These are phyloP conservation scores for Neurospora sp. DNA, from an alignment of 495 filamentous ascomycete genomes.

Conservation along the genomic window DNA sequence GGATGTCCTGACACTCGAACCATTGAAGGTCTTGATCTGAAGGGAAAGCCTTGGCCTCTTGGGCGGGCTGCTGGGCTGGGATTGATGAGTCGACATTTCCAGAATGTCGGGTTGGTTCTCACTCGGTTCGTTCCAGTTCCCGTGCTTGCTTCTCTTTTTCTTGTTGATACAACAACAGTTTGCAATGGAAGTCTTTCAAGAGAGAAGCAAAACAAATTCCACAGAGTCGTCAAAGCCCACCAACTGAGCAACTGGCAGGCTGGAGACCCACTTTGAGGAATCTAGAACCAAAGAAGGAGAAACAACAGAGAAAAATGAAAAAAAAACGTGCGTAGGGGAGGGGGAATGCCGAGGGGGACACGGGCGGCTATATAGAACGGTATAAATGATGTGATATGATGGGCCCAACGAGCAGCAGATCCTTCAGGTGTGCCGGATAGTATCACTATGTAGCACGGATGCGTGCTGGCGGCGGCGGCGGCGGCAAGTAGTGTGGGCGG, in stretches of 20 bases:
- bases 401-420: background rate
- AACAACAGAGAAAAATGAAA: slow-evolving; percentile 1
- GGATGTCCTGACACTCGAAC: slow-evolving; percentile 20
- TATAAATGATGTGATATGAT: background rate
- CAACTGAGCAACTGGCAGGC: slow-evolving; percentile 1
- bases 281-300: background rate
- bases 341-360: slow-evolving; percentile 1
- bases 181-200: background rate
- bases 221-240: background rate
- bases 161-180: background rate
- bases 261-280: slow-evolving; percentile 3
- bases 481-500: background rate
- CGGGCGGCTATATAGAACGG: slow-evolving; percentile 8
- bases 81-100: slow-evolving; percentile 23
- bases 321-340: slow-evolving; percentile 1
- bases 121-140: background rate
- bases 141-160: background rate
- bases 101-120: slow-evolving; percentile 6
- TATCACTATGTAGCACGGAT: background rate
- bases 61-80: slow-evolving; percentile 30
- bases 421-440: background rate
- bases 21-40: slow-evolving; percentile 48
- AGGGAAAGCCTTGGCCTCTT: slow-evolving; percentile 72
- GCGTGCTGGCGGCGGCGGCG: background rate
- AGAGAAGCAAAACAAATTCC: background rate